Conservation (phyloP, 2,329 filamentous ascomycete species). For the Knoxdaviesia capensis region DNA sequence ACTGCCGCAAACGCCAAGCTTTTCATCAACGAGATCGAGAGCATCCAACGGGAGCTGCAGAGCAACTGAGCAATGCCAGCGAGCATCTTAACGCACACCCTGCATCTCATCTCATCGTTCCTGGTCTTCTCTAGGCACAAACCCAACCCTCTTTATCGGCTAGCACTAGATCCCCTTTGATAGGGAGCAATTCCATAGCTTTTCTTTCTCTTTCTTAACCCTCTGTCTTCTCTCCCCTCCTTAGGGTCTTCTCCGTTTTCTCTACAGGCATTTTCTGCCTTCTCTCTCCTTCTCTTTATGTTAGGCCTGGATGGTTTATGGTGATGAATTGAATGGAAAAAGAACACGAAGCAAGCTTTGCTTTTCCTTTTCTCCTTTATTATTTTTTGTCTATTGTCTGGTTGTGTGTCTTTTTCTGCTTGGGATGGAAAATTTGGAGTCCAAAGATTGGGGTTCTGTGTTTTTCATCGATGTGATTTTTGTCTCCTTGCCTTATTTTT, state of each 20-base stretch:
- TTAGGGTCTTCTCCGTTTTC: neutral
- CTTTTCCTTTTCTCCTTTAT: neutral
- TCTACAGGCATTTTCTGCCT: neutral
- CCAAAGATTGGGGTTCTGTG: neutral
- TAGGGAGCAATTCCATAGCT: neutral
- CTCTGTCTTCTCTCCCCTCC: neutral
- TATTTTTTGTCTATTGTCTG: neutral
- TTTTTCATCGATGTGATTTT: neutral
- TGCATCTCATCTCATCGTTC: no score
- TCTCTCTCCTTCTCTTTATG: neutral
- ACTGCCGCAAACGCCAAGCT: constrained; percentile 29
- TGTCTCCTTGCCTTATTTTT: neutral
- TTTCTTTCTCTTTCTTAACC: neutral
- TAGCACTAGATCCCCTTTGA: neutral
- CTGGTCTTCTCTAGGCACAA: no score
- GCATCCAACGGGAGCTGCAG: constrained; percentile 29
- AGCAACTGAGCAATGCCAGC: constrained; percentile 11
- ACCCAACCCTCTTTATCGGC: neutral
- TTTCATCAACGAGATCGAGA: constrained; percentile 27
- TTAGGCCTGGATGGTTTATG: no score
- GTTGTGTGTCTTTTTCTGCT: no score
- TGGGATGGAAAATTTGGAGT: no score
- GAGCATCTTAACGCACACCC: no score
- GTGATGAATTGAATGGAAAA: neutral
- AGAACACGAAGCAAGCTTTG: neutral